Conservation (phyloP, 1,139 yeast genomes). For the Suhomyces wounanorum region DNA sequence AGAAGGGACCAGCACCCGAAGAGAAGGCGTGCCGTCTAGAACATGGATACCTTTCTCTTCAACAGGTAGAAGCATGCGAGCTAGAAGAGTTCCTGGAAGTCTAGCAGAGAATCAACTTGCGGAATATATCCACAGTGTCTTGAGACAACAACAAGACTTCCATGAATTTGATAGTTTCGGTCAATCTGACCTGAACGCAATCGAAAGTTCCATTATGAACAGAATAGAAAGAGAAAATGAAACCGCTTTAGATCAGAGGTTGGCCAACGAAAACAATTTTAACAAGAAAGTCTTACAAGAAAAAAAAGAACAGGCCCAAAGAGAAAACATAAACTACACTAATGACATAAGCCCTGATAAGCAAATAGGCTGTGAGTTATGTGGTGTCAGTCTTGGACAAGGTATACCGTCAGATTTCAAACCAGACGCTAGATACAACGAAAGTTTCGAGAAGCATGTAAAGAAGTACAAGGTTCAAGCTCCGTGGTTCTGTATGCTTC, state of each 20-base stretch:
- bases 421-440: conserved; percentile 33
- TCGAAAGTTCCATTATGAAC: conserved; percentile 40
- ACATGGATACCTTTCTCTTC: conserved; percentile 9
- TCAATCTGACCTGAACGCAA: conserved; percentile 8
- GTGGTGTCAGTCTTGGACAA: conserved; percentile 69
- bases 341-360: conserved; percentile 36
- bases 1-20: neutral
- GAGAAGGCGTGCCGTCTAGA: neutral
- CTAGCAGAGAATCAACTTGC: conserved; percentile 6
- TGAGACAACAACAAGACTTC: conserved; percentile 5
- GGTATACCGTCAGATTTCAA: conserved; percentile 63
- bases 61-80: conserved; percentile 6
- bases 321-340: conserved; percentile 34
- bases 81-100: conserved; percentile 2
- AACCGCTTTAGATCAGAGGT: conserved; percentile 33
- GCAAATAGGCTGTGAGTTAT: conserved; percentile 60
- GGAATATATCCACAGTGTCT: conserved; percentile 5
- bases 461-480: conserved; percentile 46
- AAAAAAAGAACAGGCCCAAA: conserved; percentile 28
- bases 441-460: conserved; percentile 29
- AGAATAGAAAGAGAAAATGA: conserved; percentile 48
- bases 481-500: conserved; percentile 62
- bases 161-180: conserved; percentile 2
- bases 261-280: conserved; percentile 33
- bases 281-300: conserved; percentile 33